Conservation (phyloP, 345 rosid species). For the Abelmoschus esculentus region DNA sequence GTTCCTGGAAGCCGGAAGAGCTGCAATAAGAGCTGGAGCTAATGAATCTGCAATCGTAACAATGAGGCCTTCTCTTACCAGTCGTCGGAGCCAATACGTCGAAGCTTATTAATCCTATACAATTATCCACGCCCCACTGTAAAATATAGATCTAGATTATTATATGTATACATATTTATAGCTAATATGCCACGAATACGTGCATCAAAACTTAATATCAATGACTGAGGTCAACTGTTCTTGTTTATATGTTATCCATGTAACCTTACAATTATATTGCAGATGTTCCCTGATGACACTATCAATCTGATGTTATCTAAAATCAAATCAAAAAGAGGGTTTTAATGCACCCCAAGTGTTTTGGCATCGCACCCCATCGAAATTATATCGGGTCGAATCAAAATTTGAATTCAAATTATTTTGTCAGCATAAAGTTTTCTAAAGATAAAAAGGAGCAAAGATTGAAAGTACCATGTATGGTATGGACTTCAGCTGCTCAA, state of each 20-base stretch:
- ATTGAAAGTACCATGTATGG: background rate
- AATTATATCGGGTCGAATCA: background rate
- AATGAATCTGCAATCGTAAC: constrained; percentile 79
- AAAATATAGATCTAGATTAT: background rate
- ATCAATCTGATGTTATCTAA: too few relatives aligned
- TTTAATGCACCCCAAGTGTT: background rate
- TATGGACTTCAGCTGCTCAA: background rate
- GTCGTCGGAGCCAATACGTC: constrained; percentile 21
- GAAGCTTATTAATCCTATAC: constrained; percentile 14
- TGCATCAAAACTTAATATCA: background rate
- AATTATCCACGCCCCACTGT: background rate
- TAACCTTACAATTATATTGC: too few relatives aligned
- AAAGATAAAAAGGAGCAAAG: background rate
- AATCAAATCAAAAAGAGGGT: background rate
- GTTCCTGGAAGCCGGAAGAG: constrained; percentile 87
- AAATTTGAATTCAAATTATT: background rate
- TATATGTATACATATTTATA: background rate
- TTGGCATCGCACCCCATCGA: background rate
- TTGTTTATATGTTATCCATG: background rate
- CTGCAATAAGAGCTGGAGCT: constrained; percentile 91
- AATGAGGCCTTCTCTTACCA: constrained; percentile 88
- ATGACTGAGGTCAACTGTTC: background rate
- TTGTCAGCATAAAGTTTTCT: background rate
- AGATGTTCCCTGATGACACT: too few relatives aligned
- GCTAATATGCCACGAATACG: background rate